Conservation (phyloP, 2,329 filamentous ascomycete species). For the Paecilomyces sp. region DNA sequence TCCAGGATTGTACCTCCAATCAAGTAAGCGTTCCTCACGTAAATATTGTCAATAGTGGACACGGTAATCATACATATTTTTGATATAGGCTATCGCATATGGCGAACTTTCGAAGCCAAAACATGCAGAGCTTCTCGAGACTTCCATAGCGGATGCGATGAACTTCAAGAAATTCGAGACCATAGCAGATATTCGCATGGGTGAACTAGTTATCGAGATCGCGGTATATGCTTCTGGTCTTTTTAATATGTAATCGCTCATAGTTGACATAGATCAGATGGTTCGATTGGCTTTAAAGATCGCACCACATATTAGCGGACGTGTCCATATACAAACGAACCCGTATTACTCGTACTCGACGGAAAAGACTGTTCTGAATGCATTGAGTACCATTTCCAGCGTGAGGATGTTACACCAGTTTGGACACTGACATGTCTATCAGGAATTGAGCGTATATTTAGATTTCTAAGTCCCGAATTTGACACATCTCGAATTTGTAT, state of each 20-base stretch:
- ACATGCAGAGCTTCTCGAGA: slow-evolving; percentile 20
- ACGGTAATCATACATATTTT: background rate
- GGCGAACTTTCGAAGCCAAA: slow-evolving; percentile 39
- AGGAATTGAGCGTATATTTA: slow-evolving; percentile 48
- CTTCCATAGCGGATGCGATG: slow-evolving; percentile 16
- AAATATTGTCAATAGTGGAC: background rate
- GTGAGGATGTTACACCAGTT: background rate
- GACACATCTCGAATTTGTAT: slow-evolving; percentile 50
- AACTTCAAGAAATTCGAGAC: slow-evolving; percentile 32
- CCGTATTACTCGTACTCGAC: slow-evolving; percentile 48
- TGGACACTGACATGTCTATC: background rate
- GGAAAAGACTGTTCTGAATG: slow-evolving; percentile 44
- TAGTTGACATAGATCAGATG: slow-evolving; percentile 34
- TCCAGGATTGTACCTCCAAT: slow-evolving; percentile 49
- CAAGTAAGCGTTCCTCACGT: slow-evolving; percentile 30
- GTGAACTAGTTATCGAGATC: slow-evolving; percentile 51
- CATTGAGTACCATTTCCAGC: slow-evolving; percentile 35
- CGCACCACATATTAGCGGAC: slow-evolving; percentile 43
- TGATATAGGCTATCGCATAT: slow-evolving; percentile 42
- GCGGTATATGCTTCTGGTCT: slow-evolving; percentile 29
- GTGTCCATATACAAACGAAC: slow-evolving; percentile 55
- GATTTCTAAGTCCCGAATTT: slow-evolving; percentile 37
- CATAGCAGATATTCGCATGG: slow-evolving; percentile 29
- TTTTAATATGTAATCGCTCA: background rate
- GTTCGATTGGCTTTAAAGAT: slow-evolving; percentile 49